Evolutionary conservation across 257 asterid species (phyloP), one percentile per base, ranked within the genome.

Genomic region (Solanum chmielewskii): DNA sequence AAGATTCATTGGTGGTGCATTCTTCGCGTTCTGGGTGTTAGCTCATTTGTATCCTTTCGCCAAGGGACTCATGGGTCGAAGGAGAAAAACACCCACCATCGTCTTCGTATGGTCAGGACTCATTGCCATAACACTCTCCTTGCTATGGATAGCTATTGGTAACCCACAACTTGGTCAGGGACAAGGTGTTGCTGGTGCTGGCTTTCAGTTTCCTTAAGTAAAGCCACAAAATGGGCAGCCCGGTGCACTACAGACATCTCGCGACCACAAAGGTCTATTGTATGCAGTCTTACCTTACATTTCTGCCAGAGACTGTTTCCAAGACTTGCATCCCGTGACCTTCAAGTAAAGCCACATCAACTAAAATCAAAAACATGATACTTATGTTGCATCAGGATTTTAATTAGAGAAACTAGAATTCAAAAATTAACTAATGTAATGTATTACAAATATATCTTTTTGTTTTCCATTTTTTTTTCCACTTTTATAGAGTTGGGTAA

Each of bases 91-190:
- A 56, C 93, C 93, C 7, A 91, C 93, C 23, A 90, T 91, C 41
- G 92, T 91, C 23, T 91, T 88, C 71, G 93, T 91, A 12, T 91
- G 93, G 93, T 88, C 92, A 7, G 92, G 93, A 27, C 92, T 91
- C 33, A 86, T 91, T 49, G 93, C 93, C n/a, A 91, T 91, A 11
- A 91, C 92, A 9, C 83, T 91, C 16, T 91, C 93, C 33, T 84
- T 91, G 85, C 86, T 91, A 2, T 91, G 92, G 91, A 73, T 89
- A 10, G 89, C 93, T 80, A 71, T 90, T 74, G 87, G 21, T 14
- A 68, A 49, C 35, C 90, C 88, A 3, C 60, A 69, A 45, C 73
- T 44, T 14, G 60, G 49, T 2, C 14, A 69, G 9, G 49, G 35
- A 33, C 84, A 49, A 27, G 87, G 23, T 23, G 23, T 7, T 15